These are phyloP conservation scores for Alternaria metachromatica DNA, from an alignment of 2,329 filamentous ascomycete genomes.

Conservation along the genomic window DNA sequence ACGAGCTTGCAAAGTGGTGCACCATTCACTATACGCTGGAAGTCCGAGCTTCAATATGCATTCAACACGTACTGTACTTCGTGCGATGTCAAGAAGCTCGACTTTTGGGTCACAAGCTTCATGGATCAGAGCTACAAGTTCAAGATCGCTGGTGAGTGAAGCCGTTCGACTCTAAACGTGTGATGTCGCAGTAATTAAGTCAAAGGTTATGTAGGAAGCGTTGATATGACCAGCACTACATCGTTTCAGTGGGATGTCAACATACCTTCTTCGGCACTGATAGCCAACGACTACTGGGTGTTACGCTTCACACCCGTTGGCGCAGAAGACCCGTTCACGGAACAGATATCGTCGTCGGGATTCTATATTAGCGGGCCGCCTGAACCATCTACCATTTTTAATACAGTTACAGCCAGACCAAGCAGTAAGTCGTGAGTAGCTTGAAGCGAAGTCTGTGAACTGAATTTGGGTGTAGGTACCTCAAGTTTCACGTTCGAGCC, in stretches of 20 bases:
- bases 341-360: slow-evolving; percentile 22
- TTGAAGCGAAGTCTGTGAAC: background rate
- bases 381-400: slow-evolving; percentile 4
- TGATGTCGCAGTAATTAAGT: background rate
- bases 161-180: background rate
- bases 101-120: slow-evolving; percentile 25
- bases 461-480: slow-evolving; percentile 12
- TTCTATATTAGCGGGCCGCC: slow-evolving; percentile 18
- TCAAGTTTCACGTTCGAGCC: slow-evolving; percentile 3
- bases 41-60: slow-evolving; percentile 8
- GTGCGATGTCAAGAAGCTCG: slow-evolving; percentile 18
- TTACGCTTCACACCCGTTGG: slow-evolving; percentile 18
- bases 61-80: slow-evolving; percentile 15
- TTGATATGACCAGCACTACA: slow-evolving; percentile 15
- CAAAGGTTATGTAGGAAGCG: slow-evolving; percentile 10
- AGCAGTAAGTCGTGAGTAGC: slow-evolving; percentile 15
- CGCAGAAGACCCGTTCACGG: slow-evolving; percentile 5
- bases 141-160: slow-evolving; percentile 21
- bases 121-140: slow-evolving; percentile 11
- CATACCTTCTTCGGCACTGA: slow-evolving; percentile 18
- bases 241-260: slow-evolving; percentile 25
- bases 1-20: slow-evolving; percentile 19
- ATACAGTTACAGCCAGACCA: slow-evolving; percentile 2
- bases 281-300: slow-evolving; percentile 18
- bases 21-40: slow-evolving; percentile 23